A percentile compares a stretch with the other conserved stretches of the same genome.
Evolutionary conservation across 1,284 basidiomycete genomes (phyloP).

Genomic region (Rhizopogon parksii): DNA sequence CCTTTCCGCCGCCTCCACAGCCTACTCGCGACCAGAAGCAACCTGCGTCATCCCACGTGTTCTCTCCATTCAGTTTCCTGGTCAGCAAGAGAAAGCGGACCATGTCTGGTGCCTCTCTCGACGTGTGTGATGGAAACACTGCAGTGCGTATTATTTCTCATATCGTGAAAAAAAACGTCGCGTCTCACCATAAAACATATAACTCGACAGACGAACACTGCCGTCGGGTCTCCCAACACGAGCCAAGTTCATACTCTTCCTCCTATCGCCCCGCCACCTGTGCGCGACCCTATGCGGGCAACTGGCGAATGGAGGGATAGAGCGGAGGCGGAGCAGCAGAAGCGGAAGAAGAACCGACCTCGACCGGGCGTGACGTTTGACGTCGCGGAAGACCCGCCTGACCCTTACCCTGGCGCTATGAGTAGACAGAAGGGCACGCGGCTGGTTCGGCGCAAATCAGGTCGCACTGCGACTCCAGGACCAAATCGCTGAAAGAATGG

Average conservation of each 20-base stretch:
- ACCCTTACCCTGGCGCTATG: slow-evolving; percentile 18
- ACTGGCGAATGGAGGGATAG: slow-evolving; percentile 59
- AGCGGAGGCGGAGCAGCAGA: slow-evolving; percentile 36
- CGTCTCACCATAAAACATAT: slow-evolving; percentile 10
- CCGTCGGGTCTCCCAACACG: slow-evolving; percentile 60
- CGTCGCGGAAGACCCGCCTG: slow-evolving; percentile 44
- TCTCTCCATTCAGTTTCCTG: slow-evolving; percentile 57
- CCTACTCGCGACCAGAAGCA: slow-evolving; percentile 22
- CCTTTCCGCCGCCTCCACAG: slow-evolving; percentile 14
- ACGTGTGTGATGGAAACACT: slow-evolving; percentile 64
- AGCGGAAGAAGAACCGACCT: slow-evolving; percentile 39
- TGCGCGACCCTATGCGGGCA: slow-evolving; percentile 56
- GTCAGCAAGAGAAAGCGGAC: slow-evolving; percentile 51
- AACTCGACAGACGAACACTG: slow-evolving; percentile 50
- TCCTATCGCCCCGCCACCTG: slow-evolving; percentile 48
- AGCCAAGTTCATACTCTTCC: slow-evolving; percentile 43
- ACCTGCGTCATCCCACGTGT: slow-evolving; percentile 35
- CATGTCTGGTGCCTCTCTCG: slow-evolving; percentile 65
- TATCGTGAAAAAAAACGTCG: slow-evolving; percentile 1
- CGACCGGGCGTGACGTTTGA: slow-evolving; percentile 68
- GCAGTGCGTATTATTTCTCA: slow-evolving; percentile 42
- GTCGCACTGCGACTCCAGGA: slow-evolving; percentile 21
- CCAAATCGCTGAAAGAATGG: slow-evolving; percentile 16
- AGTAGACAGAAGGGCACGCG: slow-evolving; percentile 19
- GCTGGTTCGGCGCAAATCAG: slow-evolving; percentile 25